Percentiles rank a stretch among this genome's conserved stretches.
Conservation (phyloP, 2,329 filamentous ascomycete genomes). For the Setomelanomma holmii region DNA sequence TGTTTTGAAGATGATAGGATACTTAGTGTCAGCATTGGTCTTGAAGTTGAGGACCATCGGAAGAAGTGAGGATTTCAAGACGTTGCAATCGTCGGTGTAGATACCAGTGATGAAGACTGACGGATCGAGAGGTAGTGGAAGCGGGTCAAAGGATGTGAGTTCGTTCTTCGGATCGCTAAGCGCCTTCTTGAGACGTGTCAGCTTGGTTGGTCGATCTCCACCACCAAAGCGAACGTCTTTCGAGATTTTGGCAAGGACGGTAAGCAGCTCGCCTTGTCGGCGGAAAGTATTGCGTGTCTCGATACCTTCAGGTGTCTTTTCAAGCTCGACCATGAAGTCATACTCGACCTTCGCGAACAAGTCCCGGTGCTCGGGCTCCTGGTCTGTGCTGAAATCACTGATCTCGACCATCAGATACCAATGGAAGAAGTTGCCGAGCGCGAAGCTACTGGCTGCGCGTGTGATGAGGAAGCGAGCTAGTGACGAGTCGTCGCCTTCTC, state of each 20-base stretch:
- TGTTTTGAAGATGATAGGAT: conserved; percentile 96
- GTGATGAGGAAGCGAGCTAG: conserved; percentile 88
- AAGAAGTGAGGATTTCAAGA: conserved; percentile 94
- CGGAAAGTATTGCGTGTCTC: conserved; percentile 78
- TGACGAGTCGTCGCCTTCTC: conserved; percentile 78
- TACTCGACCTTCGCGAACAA: conserved; percentile 94
- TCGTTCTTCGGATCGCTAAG: conserved; percentile 91
- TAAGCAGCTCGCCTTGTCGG: conserved; percentile 87
- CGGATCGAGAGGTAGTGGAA: conserved; percentile 89
- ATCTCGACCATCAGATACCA: conserved; percentile 99
- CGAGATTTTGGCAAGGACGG: conserved; percentile 85
- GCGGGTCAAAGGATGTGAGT: conserved; percentile 78
- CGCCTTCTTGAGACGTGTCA: conserved; percentile 83
- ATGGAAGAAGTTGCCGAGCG: conserved; percentile 91
- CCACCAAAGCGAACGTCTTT: conserved; percentile 84
- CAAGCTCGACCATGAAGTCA: conserved; percentile 91
- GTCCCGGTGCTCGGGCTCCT: conserved; percentile 76
- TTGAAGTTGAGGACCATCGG: conserved; percentile 92
- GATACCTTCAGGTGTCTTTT: conserved; percentile 71
- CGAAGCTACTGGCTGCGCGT: conserved; percentile 85
- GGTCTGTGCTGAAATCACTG: conserved; percentile 79
- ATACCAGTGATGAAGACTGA: conserved; percentile 79
- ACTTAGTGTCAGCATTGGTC: conserved; percentile 76
- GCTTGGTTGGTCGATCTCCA: conserved; percentile 79
- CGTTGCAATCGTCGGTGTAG: conserved; percentile 81